Evolutionary conservation across 345 rosid species (phyloP), one percentile per base, ranked within the genome.

Genomic region (Tarenaya hassleriana): DNA sequence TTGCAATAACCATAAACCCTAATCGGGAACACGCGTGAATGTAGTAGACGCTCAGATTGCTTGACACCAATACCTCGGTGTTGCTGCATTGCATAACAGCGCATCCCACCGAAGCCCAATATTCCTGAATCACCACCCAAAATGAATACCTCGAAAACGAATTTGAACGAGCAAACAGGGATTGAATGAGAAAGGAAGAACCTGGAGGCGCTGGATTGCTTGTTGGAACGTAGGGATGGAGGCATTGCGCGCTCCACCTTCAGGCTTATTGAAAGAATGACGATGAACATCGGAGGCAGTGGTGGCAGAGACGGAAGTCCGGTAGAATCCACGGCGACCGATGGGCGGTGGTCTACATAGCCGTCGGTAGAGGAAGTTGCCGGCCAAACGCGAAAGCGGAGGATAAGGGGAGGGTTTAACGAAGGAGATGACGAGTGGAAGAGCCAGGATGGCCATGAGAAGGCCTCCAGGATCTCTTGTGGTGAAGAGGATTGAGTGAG

Each of bases 31-130:
- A 35, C 9, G 10, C 40, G 9, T 9, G n/a, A 10, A 13, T 7
- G 42, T 16, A 55, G 42, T 16, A 55, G 49, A 56, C 27, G 37
- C 16, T 11, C 29, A 34, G 35, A 54, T 3, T 18, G 55, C 10
- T 34, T 10, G 10, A 29, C 10, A 33, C 16, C 10, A 49, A 29
- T 63, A 79, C 96, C 89, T 91, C 98, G 0, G 96, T 91, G 64
- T 87, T 91, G 76, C 98, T 87, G 58, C 96, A 86, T 68, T 91
- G 98, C 98, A 91, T 91, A 21, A 91, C 72, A 1, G 96, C 88
- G 53, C 98, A 91, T 60, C 98, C 98, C 24, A 82, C 96, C 10
- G 98, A 91, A 47, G 95, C 95, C 98, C 98, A 91, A 65, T 91
- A 87, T 63, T 91, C 92, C 95, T 89, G 50, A 34, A 60, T 34